Base-by-base conservation (phyloP, 441 rosid genomes). In the Gossypium davidsonii region DNA sequence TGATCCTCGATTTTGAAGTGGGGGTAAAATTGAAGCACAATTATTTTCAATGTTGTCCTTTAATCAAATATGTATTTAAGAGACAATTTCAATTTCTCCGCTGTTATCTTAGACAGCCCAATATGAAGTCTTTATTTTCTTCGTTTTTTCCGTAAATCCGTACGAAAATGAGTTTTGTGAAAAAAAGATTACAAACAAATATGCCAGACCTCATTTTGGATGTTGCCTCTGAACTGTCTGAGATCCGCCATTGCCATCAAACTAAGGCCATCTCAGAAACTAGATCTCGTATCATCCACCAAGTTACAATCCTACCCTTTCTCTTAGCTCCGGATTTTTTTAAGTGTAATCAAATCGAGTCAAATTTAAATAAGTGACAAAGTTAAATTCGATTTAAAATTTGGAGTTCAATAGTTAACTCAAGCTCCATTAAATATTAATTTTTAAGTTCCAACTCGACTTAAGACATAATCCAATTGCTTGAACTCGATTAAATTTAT, bases 91-190 rank as follows among this genome's bases (percentile, higher is more conserved):
- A 61, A 34, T 15, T 8, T 34, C 66, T 34, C 46, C 66, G 3
- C 23, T 61, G 73, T 59, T 17, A 48, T 46, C 3, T 20, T 12
- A 37, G 15, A 15, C 44, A 37, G 1, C 21, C 26, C 8, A 60
- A 61, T 21, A 11, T 4, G 4, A 20, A 18, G 23, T 18, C 7
- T 1, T 55, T 7, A 2, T 18, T 20, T 9, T 55, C 9, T 9
- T 6, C 0, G 1, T 57, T 0, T 4, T 1, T 18, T 21, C 61
- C 20, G 34, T 6, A 10, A 10, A 42, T 18, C 71, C 28, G 75
- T 57, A 76, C 72, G 6, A 7, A n/a, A 60, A n/a, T 48, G 67
- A 72, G 25, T 56, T 56, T 70, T 9, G 77, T 74, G 68, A 63
- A 74, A 70, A 69, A 78, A 11, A 23, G 26, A 6, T 6, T 34